These are phyloP conservation scores for Metarhizium humberi DNA, from an alignment of 2,329 filamentous ascomycete species.

Conservation along the genomic window DNA sequence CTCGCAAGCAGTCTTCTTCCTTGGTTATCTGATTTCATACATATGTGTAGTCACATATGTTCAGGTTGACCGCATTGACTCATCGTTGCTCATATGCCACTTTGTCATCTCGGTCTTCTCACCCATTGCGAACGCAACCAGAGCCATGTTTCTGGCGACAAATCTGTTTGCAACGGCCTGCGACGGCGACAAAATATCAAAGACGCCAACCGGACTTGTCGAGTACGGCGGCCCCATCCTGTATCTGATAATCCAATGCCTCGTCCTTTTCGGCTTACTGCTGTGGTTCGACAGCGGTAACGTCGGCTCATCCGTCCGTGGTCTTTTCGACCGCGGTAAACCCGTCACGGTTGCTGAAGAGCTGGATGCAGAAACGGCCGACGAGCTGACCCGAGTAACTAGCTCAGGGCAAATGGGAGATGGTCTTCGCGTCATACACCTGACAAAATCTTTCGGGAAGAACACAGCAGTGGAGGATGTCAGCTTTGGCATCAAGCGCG, in stretches of 20 bases:
- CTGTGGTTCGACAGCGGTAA: constrained; percentile 76
- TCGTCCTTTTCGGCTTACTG: constrained; percentile 61
- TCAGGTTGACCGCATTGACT: constrained; percentile 59
- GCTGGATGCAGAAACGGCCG: constrained; percentile 51
- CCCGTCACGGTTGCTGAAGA: constrained; percentile 19
- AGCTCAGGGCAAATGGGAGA: constrained; percentile 31
- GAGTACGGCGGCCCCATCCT: constrained; percentile 79
- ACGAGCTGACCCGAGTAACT: constrained; percentile 55
- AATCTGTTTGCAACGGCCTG: constrained; percentile 82
- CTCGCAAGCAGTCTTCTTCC: constrained; percentile 61
- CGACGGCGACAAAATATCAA: constrained; percentile 49
- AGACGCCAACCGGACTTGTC: constrained; percentile 60
- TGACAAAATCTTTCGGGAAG: constrained; percentile 70
- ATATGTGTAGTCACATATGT: constrained; percentile 66
- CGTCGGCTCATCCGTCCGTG: constrained; percentile 42
- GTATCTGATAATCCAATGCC: constrained; percentile 67
- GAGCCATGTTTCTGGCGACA: constrained; percentile 65
- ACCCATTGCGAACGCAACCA: constrained; percentile 66
- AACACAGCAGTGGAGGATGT: constrained; percentile 81
- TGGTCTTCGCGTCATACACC: constrained; percentile 67
- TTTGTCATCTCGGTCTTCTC: constrained; percentile 66
- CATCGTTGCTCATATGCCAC: constrained; percentile 57
- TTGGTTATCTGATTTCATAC: constrained; percentile 64
- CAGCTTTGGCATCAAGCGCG: constrained; percentile 69
- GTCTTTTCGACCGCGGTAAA: constrained; percentile 26